Percentiles rank a stretch among this genome's conserved stretches.
Evolutionary conservation across 2,329 filamentous ascomycete species (phyloP).

Genomic region (Aspergillus uvarum): DNA sequence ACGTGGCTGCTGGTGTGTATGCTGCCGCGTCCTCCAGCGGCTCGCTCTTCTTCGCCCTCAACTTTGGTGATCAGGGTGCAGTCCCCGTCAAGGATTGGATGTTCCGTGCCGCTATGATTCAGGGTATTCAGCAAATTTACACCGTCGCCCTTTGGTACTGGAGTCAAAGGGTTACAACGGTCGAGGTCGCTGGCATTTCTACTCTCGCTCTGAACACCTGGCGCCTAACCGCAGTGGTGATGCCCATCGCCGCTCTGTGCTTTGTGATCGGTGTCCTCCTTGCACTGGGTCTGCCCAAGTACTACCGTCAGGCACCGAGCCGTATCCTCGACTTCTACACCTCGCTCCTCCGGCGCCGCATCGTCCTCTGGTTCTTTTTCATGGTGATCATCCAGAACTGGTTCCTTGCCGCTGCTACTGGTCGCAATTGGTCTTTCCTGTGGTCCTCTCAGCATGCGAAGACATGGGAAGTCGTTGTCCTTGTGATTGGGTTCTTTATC

Average conservation of each 20-base stretch:
- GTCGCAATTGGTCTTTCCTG: conserved; percentile 8
- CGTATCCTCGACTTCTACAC: conserved; percentile 6
- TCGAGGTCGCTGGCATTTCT: neutral
- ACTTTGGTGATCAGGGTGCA: conserved; percentile 64
- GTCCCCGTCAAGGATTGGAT: conserved; percentile 63
- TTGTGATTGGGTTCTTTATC: neutral
- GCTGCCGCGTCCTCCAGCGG: conserved; percentile 61
- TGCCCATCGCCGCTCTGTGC: conserved; percentile 1
- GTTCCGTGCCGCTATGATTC: conserved; percentile 64
- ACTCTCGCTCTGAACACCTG: neutral
- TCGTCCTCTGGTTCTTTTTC: conserved; percentile 7
- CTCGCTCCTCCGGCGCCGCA: conserved; percentile 2
- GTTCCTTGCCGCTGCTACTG: conserved; percentile 1
- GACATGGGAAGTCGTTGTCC: neutral
- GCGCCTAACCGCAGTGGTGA: conserved; percentile 6
- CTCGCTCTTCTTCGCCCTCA: conserved; percentile 64
- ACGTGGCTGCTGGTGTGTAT: conserved; percentile 61
- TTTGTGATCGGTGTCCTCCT: neutral
- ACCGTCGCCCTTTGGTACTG: conserved; percentile 65
- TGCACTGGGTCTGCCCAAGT: conserved; percentile 4
- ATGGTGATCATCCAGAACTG: conserved; percentile 8
- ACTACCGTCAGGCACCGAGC: conserved; percentile 5
- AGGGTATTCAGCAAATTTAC: conserved; percentile 66
- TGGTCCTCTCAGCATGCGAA: conserved; percentile 5
- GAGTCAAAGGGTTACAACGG: conserved; percentile 54